These are phyloP conservation scores for Pyrenopolyporus hunteri DNA, from an alignment of 495 filamentous ascomycete species.

Conservation along the genomic window DNA sequence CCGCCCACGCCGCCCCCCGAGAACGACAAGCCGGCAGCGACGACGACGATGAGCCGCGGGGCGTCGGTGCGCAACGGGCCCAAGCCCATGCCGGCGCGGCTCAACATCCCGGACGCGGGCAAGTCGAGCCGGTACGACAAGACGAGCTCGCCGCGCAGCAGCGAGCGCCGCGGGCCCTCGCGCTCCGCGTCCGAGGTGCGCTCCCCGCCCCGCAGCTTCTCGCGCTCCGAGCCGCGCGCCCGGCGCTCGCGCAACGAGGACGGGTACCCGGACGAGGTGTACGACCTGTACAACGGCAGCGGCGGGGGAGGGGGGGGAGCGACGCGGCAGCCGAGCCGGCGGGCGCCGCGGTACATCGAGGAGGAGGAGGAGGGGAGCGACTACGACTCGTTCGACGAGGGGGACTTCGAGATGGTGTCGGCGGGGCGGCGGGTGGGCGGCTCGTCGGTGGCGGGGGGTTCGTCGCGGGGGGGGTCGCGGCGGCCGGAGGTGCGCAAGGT, in stretches of 20 bases:
- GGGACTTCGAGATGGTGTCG: conserved; percentile 83
- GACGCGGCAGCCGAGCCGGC: conserved; percentile 45
- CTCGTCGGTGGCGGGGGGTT: conserved; percentile 49
- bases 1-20: conserved; percentile 96
- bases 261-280: conserved; percentile 69
- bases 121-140: conserved; percentile 57
- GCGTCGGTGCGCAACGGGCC: conserved; percentile 61
- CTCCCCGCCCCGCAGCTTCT: conserved; percentile 58
- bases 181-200: conserved; percentile 48
- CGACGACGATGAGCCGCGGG: conserved; percentile 54
- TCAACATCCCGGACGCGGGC: conserved; percentile 59
- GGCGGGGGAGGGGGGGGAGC: conserved; percentile 42
- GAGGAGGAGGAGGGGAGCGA: conserved; percentile 75
- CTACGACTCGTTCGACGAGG: conserved; percentile 70
- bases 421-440: conserved; percentile 50
- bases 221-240: conserved; percentile 41
- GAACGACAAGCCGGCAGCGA: conserved; percentile 60
- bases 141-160: conserved; percentile 52
- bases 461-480: conserved; percentile 51
- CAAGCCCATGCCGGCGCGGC: conserved; percentile 58
- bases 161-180: conserved; percentile 46
- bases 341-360: conserved; percentile 68
- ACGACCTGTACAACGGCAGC: conserved; percentile 68
- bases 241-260: conserved; percentile 57
- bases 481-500: conserved; percentile 64